A percentile compares a stretch with the other conserved stretches of the same genome.
phyloP scores from a whole-genome alignment of 257 asterid genomes.

The Agastache rugosa region DNA sequence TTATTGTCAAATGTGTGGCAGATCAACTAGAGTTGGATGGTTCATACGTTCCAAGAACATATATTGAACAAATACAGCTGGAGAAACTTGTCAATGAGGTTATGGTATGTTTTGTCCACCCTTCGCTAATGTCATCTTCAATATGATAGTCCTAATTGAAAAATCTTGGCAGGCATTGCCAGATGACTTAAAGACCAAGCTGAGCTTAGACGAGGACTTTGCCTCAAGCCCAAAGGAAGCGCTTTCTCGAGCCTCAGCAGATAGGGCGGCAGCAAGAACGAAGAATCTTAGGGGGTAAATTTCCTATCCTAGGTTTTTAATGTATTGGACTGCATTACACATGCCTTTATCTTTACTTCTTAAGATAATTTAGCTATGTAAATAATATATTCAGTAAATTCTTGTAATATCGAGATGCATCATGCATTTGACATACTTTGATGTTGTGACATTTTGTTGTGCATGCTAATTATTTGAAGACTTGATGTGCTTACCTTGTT shows the following conservation, averaged over 20 bases:
- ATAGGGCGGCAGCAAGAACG: slow-evolving; percentile 60
- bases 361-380: background rate
- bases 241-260: slow-evolving; percentile 78
- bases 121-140: slow-evolving; percentile 19
- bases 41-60: slow-evolving; percentile 86
- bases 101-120: slow-evolving; percentile 68
- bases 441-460: background rate
- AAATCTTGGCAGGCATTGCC: slow-evolving; percentile 77
- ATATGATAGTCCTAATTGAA: slow-evolving; percentile 37
- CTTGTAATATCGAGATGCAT: slow-evolving; percentile 1
- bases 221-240: slow-evolving; percentile 90
- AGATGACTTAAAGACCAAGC: slow-evolving; percentile 89
- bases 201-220: slow-evolving; percentile 86
- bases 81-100: slow-evolving; percentile 94
- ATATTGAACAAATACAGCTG: slow-evolving; percentile 95
- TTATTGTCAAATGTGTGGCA: slow-evolving; percentile 64
- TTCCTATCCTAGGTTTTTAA: slow-evolving; percentile 25
- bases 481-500: background rate
- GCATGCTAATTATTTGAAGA: background rate
- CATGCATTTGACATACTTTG: background rate
- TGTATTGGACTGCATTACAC: background rate
- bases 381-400: background rate
- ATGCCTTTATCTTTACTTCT: background rate
- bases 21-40: slow-evolving; percentile 90
- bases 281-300: slow-evolving; percentile 67